Percentiles rank a stretch among this genome's conserved stretches.
These are phyloP conservation scores for Persicaria maculosa DNA, from an alignment of 148 eudicot genomes.

Conservation along the genomic window DNA sequence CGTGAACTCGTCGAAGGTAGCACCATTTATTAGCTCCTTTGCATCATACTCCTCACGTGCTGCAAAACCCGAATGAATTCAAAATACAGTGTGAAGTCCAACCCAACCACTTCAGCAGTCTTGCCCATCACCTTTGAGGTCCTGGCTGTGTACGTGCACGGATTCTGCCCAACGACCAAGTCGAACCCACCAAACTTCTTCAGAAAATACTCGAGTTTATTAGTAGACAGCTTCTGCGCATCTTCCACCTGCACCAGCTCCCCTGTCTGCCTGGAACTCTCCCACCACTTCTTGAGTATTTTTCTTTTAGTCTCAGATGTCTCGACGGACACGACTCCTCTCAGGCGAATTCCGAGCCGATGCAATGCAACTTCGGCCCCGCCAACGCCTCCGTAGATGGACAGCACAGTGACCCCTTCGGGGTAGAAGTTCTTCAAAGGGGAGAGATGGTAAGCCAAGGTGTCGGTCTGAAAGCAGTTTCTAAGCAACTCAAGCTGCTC, in stretches of 20 bases:
- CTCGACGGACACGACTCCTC: conserved; percentile 73
- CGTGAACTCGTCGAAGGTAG: not conserved
- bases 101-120: conserved; percentile 24
- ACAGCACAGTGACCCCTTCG: conserved; percentile 53
- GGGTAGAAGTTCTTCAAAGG: conserved; percentile 54
- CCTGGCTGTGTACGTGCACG: conserved; percentile 39
- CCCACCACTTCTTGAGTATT: conserved; percentile 78
- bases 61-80: conserved; percentile 85
- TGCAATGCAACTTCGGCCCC: conserved; percentile 76
- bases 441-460: conserved; percentile 74
- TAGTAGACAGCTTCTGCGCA: conserved; percentile 54
- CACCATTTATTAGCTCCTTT: conserved; percentile 14
- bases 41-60: conserved; percentile 47
- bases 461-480: conserved; percentile 71
- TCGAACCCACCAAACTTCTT: conserved; percentile 65
- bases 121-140: conserved; percentile 20
- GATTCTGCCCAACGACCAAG: conserved; percentile 67
- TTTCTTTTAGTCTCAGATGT: conserved; percentile 52
- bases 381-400: conserved; percentile 74
- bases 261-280: conserved; percentile 52
- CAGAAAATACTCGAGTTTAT: conserved; percentile 42
- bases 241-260: conserved; percentile 72
- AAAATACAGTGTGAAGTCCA: conserved; percentile 60
- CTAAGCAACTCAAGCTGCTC: conserved; percentile 63
- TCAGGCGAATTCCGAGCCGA: conserved; percentile 68